Base-by-base conservation (phyloP, 108 stramenopile genomes). In the Fragilaria radians region DNA sequence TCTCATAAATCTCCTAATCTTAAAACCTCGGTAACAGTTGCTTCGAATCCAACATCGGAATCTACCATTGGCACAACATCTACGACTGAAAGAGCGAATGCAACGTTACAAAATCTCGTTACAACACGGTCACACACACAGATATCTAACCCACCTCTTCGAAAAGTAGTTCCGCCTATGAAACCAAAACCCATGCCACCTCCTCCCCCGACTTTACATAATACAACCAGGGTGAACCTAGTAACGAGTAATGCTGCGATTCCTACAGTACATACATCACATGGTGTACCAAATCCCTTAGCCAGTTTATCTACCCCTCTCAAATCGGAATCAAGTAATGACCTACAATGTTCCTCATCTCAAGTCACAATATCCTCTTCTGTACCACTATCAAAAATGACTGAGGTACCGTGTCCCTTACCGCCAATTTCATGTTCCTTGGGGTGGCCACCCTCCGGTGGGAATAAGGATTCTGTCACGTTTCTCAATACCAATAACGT, bases 321-420 rank as follows among this genome's bases (percentile, higher is more conserved):
- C 1, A 27, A 57, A 32, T 11, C 30, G 2, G 21, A 29, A 24
- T 24, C 55, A 31, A 1, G n/a, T n/a, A n/a, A n/a, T n/a, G n/a
- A n/a, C n/a, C n/a, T n/a, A n/a, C n/a, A n/a, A n/a, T 42, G 7
- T 11, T 42, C 14, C 11, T 42, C 36, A 14, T 11, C 36, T 42
- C 36, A 42, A 42, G 36, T 14, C 36, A 42, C 36, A 42, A 42
- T 42, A 7, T 7, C 36, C 11, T 11, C 36, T 42, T 7, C n/a
- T n/a, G n/a, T n/a, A n/a, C n/a, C 36, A 42, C 36, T 14, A 11
- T 42, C 36, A 11, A 7, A 42, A 42, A 42, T 7, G 11, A 11
- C 36, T 19, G 29, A 77, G 4, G 86, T 88, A 22, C 83, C 86
- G 18, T 82, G 83, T 54, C 86, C 86, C 21, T 62, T 83, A 22